Percentiles rank a stretch among this genome's conserved stretches.
These are phyloP conservation scores for Sphaerostilbella broomeana DNA, from an alignment of 2,329 filamentous ascomycete species.

Conservation along the genomic window DNA sequence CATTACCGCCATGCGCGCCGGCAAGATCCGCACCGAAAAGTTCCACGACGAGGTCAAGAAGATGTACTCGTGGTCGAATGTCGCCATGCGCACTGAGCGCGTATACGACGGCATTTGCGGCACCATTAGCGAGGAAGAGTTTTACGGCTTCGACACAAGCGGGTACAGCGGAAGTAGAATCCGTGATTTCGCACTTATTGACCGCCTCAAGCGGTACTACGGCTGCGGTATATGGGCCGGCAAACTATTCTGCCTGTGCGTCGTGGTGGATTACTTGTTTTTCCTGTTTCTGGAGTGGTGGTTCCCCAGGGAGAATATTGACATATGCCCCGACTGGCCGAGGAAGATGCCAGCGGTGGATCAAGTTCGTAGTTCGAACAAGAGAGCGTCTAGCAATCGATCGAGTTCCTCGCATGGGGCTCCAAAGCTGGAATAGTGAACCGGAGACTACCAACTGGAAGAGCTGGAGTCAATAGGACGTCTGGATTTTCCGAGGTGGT, in stretches of 20 bases:
- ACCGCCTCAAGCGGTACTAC: conserved; percentile 92
- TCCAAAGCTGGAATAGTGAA: conserved; percentile 19
- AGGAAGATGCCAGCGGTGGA: conserved; percentile 51
- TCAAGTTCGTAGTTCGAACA: conserved; percentile 20
- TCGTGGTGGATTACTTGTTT: conserved; percentile 87
- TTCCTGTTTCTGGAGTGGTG: conserved; percentile 83
- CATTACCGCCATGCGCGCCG: conserved; percentile 77
- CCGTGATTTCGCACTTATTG: conserved; percentile 86
- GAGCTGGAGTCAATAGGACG: too few relatives aligned
- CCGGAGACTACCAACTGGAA: too few relatives aligned
- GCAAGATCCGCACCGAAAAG: conserved; percentile 81
- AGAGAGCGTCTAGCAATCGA: conserved; percentile 24
- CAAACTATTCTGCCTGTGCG: conserved; percentile 92
- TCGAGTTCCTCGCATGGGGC: conserved; percentile 28
- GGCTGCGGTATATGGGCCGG: conserved; percentile 98
- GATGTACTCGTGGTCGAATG: conserved; percentile 99
- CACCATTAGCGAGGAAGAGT: conserved; percentile 76
- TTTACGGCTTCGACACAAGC: conserved; percentile 73
- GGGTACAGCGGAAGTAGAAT: conserved; percentile 65
- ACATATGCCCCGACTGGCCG: conserved; percentile 88
- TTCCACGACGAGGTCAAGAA: conserved; percentile 96
- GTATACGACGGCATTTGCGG: conserved; percentile 93
- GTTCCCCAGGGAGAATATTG: conserved; percentile 78
- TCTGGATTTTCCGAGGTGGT: too few relatives aligned
- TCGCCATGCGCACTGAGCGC: conserved; percentile 85